phyloP scores from a whole-genome alignment of 2,329 filamentous ascomycete genomes.

The Tolypocladium inflatum region DNA sequence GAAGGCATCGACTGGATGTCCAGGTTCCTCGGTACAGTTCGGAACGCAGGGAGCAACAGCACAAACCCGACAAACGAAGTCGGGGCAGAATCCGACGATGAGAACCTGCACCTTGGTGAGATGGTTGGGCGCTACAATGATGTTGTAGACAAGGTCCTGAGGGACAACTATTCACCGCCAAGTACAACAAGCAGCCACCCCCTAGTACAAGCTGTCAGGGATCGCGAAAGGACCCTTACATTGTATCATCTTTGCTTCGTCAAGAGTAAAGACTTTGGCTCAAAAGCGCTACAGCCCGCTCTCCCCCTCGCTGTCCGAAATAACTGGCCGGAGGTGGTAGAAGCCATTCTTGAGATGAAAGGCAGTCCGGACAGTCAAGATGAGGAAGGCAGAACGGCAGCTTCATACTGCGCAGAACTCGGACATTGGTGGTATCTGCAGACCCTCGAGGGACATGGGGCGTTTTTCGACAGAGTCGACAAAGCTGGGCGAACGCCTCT shows the following conservation, averaged over 20 bases:
- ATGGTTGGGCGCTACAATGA: constrained; percentile 4
- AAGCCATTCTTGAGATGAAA: constrained; percentile 5
- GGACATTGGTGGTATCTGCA: constrained; percentile 1
- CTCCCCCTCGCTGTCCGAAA: constrained; percentile 7
- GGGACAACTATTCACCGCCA: neutral
- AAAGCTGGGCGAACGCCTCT: constrained; percentile 1
- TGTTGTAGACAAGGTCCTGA: neutral
- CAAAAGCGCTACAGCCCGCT: neutral
- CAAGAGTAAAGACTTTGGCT: neutral
- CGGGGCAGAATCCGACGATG: too few species aligned
- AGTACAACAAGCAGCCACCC: neutral
- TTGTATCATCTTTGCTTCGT: constrained; percentile 4
- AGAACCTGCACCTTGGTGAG: neutral
- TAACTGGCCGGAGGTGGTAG: constrained; percentile 5
- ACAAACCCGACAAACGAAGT: neutral
- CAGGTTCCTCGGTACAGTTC: neutral
- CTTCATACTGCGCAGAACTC: constrained; percentile 7
- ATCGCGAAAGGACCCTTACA: neutral
- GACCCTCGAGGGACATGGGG: constrained; percentile 1
- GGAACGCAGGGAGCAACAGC: neutral
- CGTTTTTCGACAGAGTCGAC: constrained; percentile 3
- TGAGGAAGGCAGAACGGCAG: constrained; percentile 6
- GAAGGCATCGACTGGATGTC: constrained; percentile 3
- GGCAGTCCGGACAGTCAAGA: constrained; percentile 5
- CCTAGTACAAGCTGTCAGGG: constrained; percentile 2